Percentiles rank a stretch among this genome's conserved stretches.
These are phyloP conservation scores for Pestalotiopsis sp. DNA, from an alignment of 2,329 filamentous ascomycete genomes.

Conservation along the genomic window DNA sequence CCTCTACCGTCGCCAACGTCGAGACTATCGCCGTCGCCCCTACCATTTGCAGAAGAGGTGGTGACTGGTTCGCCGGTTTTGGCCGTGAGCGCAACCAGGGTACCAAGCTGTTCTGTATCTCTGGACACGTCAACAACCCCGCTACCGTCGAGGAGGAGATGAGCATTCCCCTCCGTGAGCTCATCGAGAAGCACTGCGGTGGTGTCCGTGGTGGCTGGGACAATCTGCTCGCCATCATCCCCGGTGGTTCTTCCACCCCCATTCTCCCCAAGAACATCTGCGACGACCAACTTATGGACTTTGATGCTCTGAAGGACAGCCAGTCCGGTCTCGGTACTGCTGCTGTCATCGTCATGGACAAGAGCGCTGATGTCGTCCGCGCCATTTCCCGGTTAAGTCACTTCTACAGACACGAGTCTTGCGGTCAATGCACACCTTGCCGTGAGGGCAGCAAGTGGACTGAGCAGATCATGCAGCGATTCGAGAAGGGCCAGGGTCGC, in stretches of 20 bases:
- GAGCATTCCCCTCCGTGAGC: constrained; percentile 92
- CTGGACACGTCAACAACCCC: constrained; percentile 97
- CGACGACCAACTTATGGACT: constrained; percentile 98
- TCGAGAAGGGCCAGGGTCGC: constrained; percentile 86
- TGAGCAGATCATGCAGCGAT: constrained; percentile 96
- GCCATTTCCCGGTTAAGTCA: constrained; percentile 89
- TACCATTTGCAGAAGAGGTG: constrained; percentile 91
- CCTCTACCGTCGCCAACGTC: constrained; percentile 96
- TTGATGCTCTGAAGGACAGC: constrained; percentile 95
- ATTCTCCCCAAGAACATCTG: constrained; percentile 89
- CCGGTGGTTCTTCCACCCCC: constrained; percentile 93
- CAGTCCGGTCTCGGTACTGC: constrained; percentile 97
- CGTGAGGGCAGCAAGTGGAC: constrained; percentile 99
- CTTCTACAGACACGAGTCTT: constrained; percentile 98
- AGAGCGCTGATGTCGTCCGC: constrained; percentile 92
- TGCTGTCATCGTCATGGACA: constrained; percentile 98
- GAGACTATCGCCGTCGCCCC: constrained; percentile 95
- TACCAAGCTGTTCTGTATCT: constrained; percentile 98
- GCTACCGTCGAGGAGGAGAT: constrained; percentile 99
- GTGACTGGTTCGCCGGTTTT: constrained; percentile 89
- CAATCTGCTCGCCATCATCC: constrained; percentile 92
- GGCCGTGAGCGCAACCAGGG: constrained; percentile 95
- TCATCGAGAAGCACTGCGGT: constrained; percentile 98
- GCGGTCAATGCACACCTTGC: constrained; percentile 99
- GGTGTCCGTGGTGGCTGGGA: constrained; percentile 97